phyloP scores from a whole-genome alignment of 2,329 filamentous ascomycete species.

The Epichloe festucae region DNA sequence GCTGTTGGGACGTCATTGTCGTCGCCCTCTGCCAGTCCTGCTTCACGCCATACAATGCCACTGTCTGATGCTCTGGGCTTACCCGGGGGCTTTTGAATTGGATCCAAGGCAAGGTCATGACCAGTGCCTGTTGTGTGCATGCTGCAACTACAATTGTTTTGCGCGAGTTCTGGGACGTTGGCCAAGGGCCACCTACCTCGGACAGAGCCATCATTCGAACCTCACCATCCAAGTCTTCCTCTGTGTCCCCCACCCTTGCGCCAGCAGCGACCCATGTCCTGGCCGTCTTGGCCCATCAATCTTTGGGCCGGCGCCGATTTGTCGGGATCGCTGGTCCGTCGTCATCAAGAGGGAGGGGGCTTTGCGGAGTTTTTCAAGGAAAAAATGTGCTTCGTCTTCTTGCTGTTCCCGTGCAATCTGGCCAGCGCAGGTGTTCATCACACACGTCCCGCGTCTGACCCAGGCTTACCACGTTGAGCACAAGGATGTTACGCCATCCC shows the following conservation, averaged over 20 bases:
- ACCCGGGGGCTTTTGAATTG: not conserved
- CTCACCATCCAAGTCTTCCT: not conserved
- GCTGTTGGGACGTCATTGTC: not conserved
- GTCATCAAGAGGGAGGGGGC: too few relatives aligned
- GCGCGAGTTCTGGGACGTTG: slow-evolving; percentile 1
- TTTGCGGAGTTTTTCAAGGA: too few relatives aligned
- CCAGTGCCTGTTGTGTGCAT: slow-evolving; percentile 1
- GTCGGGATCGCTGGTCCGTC: slow-evolving; percentile 1
- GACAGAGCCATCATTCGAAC: not conserved
- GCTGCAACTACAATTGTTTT: not conserved
- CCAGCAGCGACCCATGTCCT: slow-evolving; percentile 1
- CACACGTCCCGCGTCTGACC: not conserved
- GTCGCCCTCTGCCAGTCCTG: not conserved
- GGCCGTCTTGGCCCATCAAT: not conserved
- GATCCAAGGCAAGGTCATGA: not conserved
- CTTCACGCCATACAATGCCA: not conserved
- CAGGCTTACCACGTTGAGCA: not conserved
- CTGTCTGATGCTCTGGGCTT: not conserved
- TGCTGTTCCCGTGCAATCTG: not conserved
- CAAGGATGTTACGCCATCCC: slow-evolving; percentile 2
- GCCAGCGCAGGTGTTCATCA: not conserved
- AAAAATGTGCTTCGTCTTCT: not conserved
- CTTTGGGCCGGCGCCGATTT: slow-evolving; percentile 4
- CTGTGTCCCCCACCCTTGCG: slow-evolving; percentile 1
- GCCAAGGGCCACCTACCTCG: not conserved